Evolutionary conservation across 805 yeast genomes (phyloP), one percentile per base, ranked within the genome.

Genomic region (Ogataea ramenticola): DNA sequence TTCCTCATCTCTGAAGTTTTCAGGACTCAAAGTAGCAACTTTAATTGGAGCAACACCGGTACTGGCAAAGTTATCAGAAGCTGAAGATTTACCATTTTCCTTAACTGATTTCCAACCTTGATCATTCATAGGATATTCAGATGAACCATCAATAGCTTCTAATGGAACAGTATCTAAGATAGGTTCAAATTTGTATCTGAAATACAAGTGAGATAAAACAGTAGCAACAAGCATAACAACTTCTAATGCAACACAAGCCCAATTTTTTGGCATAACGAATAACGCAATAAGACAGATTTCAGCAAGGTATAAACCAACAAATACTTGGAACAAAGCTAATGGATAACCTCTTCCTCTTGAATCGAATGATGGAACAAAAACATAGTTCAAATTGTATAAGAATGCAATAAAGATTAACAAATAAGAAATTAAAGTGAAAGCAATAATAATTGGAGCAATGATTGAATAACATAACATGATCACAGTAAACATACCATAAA

Each of bases 171-270:
- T 64, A 43, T 85, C 88, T 43, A 79, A 66, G 46, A 84, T 60
- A 30, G 87, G 82, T 40, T 78, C 71, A 61, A 82, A 83, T 48
- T 61, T 73, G 61, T 72, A 61, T 57, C 77, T 79, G 55, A 77
- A 67, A 59, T 71, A 81, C 27, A 84, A 47, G 56, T 84, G 91
- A 27, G 74, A 66, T 19, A 64, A 59, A 26, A 76, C 81, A 14
- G 91, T 82, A 37, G 66, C 75, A n/a, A 59, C 77, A 15, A 82
- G 52, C 48, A 73, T 62, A n/a, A 79, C 71, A 44, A 69, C 82
- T 61, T 84, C 90, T 44, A 86, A 66, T 3, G 70, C 93, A 50
- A 84, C 78, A 53, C 82, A 78, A 20, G 84, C 87, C 91, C 91
- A 86, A 50, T 82, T 72, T 67, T 86, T 82, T 38, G 79, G 75